Evolutionary conservation across 148 eudicot genomes (phyloP), one percentile per base, ranked within the genome.

Genomic region (Beta vulgaris): DNA sequence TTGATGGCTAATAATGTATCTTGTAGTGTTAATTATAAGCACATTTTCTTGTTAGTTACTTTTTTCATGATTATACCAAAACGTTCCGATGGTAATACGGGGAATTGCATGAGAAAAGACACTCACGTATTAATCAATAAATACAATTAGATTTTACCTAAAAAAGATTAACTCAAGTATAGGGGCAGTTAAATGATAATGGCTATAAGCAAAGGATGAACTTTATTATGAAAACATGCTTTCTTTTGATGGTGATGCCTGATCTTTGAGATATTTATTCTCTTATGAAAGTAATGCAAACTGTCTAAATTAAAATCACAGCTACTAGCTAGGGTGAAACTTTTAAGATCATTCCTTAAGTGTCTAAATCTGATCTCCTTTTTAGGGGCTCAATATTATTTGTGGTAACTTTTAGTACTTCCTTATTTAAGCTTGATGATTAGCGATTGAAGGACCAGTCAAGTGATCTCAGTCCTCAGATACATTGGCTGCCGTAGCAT

Each of bases 1-100:
- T 40, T 40, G 32, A 25, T 66, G 70, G 70, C 70, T 40, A 23
- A 66, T 66, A 66, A 39, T 66, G 32, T 39, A 23, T 49, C 49
- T 66, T 42, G n/a, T 66, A 61, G 66, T n/a, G n/a, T n/a, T n/a
- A n/a, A n/a, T n/a, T n/a, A n/a, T n/a, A n/a, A n/a, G n/a, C n/a
- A n/a, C n/a, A n/a, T n/a, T n/a, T n/a, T n/a, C n/a, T n/a, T n/a
- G n/a, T n/a, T n/a, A n/a, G n/a, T n/a, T n/a, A n/a, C n/a, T n/a
- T n/a, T n/a, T n/a, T n/a, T n/a, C n/a, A n/a, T n/a, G n/a, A n/a
- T n/a, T n/a, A n/a, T n/a, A n/a, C n/a, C n/a, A n/a, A n/a, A n/a
- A n/a, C n/a, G n/a, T n/a, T n/a, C n/a, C n/a, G n/a, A n/a, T n/a
- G n/a, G n/a, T n/a, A n/a, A n/a, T n/a, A n/a, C n/a, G n/a, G n/a